Conservation (phyloP, 129 eudicot genomes). For the Rutidosis leptorrhynchoides region DNA sequence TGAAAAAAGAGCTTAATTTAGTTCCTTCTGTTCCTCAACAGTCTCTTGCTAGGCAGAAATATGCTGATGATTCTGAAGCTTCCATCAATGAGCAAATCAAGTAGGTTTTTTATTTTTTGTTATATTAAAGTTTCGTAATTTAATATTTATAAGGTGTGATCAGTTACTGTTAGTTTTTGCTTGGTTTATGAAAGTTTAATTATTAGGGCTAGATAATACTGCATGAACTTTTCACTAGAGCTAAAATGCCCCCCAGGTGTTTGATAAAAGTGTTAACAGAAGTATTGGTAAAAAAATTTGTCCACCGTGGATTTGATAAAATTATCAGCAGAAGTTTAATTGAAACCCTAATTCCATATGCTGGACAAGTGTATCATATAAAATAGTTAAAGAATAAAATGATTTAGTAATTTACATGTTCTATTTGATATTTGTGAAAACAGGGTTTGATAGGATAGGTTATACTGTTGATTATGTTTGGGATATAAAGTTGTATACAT, state of each 20-base stretch:
- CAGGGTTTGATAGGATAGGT: not conserved
- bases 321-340: not conserved
- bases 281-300: not conserved
- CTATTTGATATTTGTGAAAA: slow-evolving; percentile 1
- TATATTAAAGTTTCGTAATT: not conserved
- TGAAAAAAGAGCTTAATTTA: slow-evolving; percentile 76
- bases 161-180: not conserved
- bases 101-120: slow-evolving; percentile 32
- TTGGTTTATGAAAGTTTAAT: not conserved
- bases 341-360: slow-evolving; percentile 1
- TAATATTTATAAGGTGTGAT: not conserved
- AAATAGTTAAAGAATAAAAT: not conserved
- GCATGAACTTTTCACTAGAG: not conserved
- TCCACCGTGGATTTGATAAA: slow-evolving; percentile 2
- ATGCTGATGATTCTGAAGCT: slow-evolving; percentile 51
- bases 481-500: not conserved
- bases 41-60: slow-evolving; percentile 86
- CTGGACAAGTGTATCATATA: not conserved
- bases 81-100: slow-evolving; percentile 86
- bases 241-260: slow-evolving; percentile 22
- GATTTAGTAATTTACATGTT: not conserved
- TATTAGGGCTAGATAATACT: not conserved
- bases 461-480: not conserved
- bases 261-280: slow-evolving; percentile 14
- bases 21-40: slow-evolving; percentile 61